A percentile compares a stretch with the other conserved stretches of the same genome.
Evolutionary conservation across 2,329 filamentous ascomycete species (phyloP).

Genomic region (Tolypocladium ovalisporum): DNA sequence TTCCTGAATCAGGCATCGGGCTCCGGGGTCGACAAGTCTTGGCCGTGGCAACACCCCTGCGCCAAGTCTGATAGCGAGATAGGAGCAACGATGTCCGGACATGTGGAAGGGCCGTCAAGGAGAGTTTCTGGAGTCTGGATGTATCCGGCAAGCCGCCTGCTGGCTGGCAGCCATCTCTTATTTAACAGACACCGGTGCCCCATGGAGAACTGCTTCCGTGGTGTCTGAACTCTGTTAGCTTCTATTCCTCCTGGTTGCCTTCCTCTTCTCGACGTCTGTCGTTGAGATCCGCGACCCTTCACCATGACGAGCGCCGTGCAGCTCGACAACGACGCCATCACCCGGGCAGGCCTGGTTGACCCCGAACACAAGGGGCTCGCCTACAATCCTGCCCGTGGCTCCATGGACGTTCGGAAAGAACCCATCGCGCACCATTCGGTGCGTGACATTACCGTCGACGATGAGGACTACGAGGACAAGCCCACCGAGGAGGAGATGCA

Average conservation of each 20-base stretch:
- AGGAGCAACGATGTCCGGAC: background rate
- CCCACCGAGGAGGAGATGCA: conserved; percentile 52
- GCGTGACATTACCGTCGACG: conserved; percentile 5
- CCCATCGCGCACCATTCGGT: conserved; percentile 6
- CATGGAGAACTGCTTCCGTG: background rate
- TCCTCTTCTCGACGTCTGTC: background rate
- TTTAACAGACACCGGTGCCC: background rate
- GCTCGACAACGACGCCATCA: conserved; percentile 25
- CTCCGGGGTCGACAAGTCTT: conserved; percentile 11
- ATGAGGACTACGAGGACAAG: conserved; percentile 15
- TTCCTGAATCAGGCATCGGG: conserved; percentile 9
- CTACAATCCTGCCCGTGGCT: conserved; percentile 14
- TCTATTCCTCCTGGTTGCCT: background rate
- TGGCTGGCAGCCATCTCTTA: background rate
- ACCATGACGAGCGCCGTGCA: conserved; percentile 23
- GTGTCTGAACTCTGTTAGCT: background rate
- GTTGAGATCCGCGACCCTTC: background rate
- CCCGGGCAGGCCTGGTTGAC: conserved; percentile 19
- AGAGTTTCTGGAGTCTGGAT: background rate
- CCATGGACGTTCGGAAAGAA: conserved; percentile 14
- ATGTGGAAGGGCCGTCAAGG: background rate
- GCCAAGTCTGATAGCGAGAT: background rate
- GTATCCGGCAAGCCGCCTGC: background rate
- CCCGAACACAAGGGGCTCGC: conserved; percentile 17
- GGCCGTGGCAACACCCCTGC: conserved; percentile 2